phyloP scores from a whole-genome alignment of 1,139 yeast genomes.

The Hemisphaericaspora xylofermentans region DNA sequence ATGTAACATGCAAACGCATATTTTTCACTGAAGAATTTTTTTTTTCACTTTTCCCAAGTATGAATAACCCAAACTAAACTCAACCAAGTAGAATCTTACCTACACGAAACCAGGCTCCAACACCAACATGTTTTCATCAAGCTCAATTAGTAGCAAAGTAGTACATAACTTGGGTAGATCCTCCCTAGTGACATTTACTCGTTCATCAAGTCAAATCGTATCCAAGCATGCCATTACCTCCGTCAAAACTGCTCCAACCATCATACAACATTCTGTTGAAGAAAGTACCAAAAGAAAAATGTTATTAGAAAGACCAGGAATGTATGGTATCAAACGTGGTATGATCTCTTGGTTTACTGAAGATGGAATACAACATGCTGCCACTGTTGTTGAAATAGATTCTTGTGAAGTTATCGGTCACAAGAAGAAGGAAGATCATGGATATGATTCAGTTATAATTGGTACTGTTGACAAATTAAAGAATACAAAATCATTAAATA shows the following conservation, averaged over 20 bases:
- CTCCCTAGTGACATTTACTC: conserved; percentile 18
- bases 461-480: conserved; percentile 79
- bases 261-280: conserved; percentile 55
- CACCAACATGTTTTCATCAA: conserved; percentile 4
- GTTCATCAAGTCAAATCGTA: conserved; percentile 50
- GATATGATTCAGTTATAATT: conserved; percentile 81
- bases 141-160: conserved; percentile 1
- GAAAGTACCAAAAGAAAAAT: conserved; percentile 62
- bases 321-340: conserved; percentile 80
- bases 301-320: conserved; percentile 76
- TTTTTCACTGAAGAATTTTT: conserved; percentile 2
- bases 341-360: conserved; percentile 83
- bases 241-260: conserved; percentile 41
- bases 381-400: conserved; percentile 85
- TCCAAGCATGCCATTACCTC: conserved; percentile 56
- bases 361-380: conserved; percentile 68
- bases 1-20: background rate
- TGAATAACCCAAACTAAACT: background rate
- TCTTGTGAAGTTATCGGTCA: conserved; percentile 81
- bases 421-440: conserved; percentile 67
- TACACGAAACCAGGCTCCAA: background rate
- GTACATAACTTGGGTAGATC: background rate
- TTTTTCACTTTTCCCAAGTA: background rate
- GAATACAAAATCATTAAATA: conserved; percentile 72
- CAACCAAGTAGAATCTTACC: background rate